Base-by-base conservation (phyloP, 2,329 filamentous ascomycete genomes). In the Pseudofabraea citricarpa region DNA sequence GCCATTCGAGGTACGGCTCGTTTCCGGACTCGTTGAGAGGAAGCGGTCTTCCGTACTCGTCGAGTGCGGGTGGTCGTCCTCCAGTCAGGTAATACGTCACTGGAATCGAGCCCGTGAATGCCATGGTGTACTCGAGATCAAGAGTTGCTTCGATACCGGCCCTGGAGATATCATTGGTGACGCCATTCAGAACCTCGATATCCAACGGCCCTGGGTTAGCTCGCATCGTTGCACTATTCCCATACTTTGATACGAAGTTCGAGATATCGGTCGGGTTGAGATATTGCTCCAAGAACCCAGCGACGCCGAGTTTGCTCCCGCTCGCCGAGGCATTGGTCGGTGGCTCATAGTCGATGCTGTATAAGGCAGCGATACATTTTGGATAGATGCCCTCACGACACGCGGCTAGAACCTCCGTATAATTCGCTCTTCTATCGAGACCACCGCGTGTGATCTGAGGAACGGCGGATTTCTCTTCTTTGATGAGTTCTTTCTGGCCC, bases 1-100 rank as follows among this genome's bases (percentile, higher is more conserved):
- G 66, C 68, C 74, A 84, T 10, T 69, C 69, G 2, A 84, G 65
- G 59, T 84, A 85, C 0, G 81, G 80, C 64, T 87, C 83, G 58
- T 85, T 86, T 49, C 68, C 70, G 57, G 79, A 71, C 20, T 61
- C 52, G 19, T 35, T 39, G n/a, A 40, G 13, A 5, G 47, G 57
- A 64, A 36, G 18, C 51, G 54, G 10, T 53, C 63, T 16, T 64
- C 64, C 1, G 63, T 67, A 33, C 48, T 57, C 23, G 10, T 41
- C 49, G 9, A 65, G 45, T 36, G 75, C 69, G 0, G 75, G 67
- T 12, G 66, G 59, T 56, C 73, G 75, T 18, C 76, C 77, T 18
- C 71, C 76, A 4, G 75, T 79, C 2, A 71, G 73, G 56, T 71
- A 82, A 24, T 72, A 71, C 5, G 64, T 71, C 26, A 80, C 67